Evolutionary conservation across 2,329 filamentous ascomycete genomes (phyloP).

Genomic region (Cladosporium sp.): DNA sequence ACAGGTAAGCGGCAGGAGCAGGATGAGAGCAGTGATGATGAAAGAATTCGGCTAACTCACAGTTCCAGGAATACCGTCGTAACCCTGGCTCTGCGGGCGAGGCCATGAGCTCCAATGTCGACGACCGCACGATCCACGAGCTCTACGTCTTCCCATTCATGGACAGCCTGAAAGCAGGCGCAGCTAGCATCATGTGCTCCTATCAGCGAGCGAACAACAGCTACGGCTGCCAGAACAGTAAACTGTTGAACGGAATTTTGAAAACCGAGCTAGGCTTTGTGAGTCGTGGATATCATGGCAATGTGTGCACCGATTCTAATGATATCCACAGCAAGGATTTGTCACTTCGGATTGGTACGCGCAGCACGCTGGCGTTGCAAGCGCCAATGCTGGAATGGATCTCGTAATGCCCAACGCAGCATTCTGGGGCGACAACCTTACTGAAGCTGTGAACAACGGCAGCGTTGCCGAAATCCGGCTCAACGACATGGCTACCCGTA

Average conservation of each 20-base stretch:
- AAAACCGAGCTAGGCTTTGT: slow-evolving; percentile 70
- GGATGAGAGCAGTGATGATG: neutral
- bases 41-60: neutral
- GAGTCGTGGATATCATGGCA: neutral
- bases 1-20: neutral
- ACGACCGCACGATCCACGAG: slow-evolving; percentile 31
- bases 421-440: slow-evolving; percentile 37
- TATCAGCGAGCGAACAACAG: slow-evolving; percentile 61
- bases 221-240: slow-evolving; percentile 62
- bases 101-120: slow-evolving; percentile 32
- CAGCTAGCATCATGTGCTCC: slow-evolving; percentile 31
- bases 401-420: slow-evolving; percentile 61
- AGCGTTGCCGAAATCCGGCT: slow-evolving; percentile 56
- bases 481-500: slow-evolving; percentile 58
- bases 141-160: slow-evolving; percentile 29
- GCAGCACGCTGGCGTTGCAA: slow-evolving; percentile 60
- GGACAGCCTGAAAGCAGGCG: slow-evolving; percentile 24
- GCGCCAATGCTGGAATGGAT: slow-evolving; percentile 62
- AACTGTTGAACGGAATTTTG: slow-evolving; percentile 65
- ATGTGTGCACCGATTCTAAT: neutral
- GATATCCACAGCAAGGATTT: slow-evolving; percentile 54
- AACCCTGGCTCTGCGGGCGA: slow-evolving; percentile 15
- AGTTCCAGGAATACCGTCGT: neutral
- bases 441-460: slow-evolving; percentile 56
- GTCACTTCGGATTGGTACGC: slow-evolving; percentile 67